Conservation (phyloP, 768 basidiomycete species). For the Baorangia bicolor region DNA sequence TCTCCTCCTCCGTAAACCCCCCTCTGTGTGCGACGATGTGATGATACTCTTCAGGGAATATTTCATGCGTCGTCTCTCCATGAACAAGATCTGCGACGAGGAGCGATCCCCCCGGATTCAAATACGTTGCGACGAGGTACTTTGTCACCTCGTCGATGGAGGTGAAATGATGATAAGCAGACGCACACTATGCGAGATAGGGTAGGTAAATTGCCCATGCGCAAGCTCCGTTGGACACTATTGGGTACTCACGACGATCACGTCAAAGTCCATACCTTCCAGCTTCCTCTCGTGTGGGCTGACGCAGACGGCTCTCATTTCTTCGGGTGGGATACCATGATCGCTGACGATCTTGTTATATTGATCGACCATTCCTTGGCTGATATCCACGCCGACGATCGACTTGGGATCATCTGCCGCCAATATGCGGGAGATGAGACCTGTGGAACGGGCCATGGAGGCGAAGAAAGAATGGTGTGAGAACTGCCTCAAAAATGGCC, state of each 20-base stretch:
- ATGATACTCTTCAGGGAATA: constrained; percentile 35
- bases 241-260: constrained; percentile 58
- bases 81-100: constrained; percentile 56
- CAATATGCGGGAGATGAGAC: constrained; percentile 60
- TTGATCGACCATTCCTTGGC: constrained; percentile 62
- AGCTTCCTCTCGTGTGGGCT: constrained; percentile 47
- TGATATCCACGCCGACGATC: constrained; percentile 76
- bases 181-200: constrained; percentile 47
- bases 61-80: constrained; percentile 19
- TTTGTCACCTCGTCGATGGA: constrained; percentile 51
- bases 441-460: constrained; percentile 34
- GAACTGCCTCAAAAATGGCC: background rate
- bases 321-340: constrained; percentile 61
- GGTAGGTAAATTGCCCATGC: background rate
- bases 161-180: constrained; percentile 62
- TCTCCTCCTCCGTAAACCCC: constrained; percentile 52
- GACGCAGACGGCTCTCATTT: constrained; percentile 61
- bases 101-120: constrained; percentile 62
- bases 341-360: constrained; percentile 59
- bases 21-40: constrained; percentile 52
- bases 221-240: background rate
- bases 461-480: background rate
- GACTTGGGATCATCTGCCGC: constrained; percentile 57
- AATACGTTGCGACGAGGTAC: constrained; percentile 45
- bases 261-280: constrained; percentile 59